These are phyloP conservation scores for Rhexocercosporidium sp. DNA, from an alignment of 2,329 filamentous ascomycete genomes.

Conservation along the genomic window DNA sequence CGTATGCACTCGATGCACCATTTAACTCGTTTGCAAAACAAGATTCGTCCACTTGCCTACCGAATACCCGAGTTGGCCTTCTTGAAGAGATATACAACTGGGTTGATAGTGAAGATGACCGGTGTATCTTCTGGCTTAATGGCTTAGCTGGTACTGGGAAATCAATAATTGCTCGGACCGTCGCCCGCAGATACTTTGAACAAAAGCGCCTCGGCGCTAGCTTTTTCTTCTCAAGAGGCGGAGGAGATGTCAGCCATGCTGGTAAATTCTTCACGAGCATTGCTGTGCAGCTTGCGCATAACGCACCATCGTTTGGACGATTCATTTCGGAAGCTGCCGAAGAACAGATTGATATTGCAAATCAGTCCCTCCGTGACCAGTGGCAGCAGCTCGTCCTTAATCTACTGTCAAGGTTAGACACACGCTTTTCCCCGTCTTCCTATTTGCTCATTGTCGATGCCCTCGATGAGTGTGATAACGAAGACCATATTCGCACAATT, in stretches of 20 bases:
- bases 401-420: too few relatives aligned
- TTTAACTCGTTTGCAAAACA: slow-evolving; percentile 33
- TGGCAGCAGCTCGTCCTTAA: slow-evolving; percentile 49
- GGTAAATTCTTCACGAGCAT: too few relatives aligned
- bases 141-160: slow-evolving; percentile 47
- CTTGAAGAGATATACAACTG: slow-evolving; percentile 28
- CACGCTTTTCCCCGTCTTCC: too few relatives aligned
- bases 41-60: slow-evolving; percentile 36
- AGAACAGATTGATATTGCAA: too few relatives aligned
- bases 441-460: slow-evolving; percentile 43
- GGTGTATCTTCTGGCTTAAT: slow-evolving; percentile 44
- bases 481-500: slow-evolving; percentile 31
- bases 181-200: slow-evolving; percentile 36
- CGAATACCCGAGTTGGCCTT: slow-evolving; percentile 35
- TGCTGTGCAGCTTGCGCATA: too few relatives aligned
- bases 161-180: slow-evolving; percentile 45
- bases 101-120: slow-evolving; percentile 26
- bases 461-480: slow-evolving; percentile 40
- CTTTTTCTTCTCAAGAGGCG: slow-evolving; percentile 34
- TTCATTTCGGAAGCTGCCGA: too few relatives aligned
- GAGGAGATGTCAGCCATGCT: too few relatives aligned
- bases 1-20: slow-evolving; percentile 18
- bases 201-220: slow-evolving; percentile 38
- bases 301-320: too few relatives aligned
- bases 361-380: too few relatives aligned